Evolutionary conservation across 1,139 yeast species (phyloP), one percentile per base, ranked within the genome.

Genomic region (Ashbya aceris): DNA sequence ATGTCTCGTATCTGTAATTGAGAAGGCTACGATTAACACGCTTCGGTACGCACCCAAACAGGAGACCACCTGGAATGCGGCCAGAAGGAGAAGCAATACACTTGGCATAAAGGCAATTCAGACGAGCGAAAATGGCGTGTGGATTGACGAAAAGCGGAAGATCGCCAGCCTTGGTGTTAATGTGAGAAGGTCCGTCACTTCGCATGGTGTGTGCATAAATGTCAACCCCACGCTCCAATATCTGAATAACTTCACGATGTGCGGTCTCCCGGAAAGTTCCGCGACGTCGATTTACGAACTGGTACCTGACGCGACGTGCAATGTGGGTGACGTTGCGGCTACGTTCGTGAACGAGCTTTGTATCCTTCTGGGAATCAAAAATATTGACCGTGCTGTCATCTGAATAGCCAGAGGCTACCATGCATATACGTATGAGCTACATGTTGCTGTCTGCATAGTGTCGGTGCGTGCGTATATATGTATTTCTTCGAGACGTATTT

Each of bases 111-210:
- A 60, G 10, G 68, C 74, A 1, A 69, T 70, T 40, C 67, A 73
- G 7, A 82, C 86, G 1, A 76, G 71, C 13, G 77, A 89, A 52
- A 93, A 96, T 0, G 98, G 98, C 0, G 83, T 83, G 1, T 91
- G 96, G 96, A 68, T 80, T 38, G 56, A 65, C 14, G 67, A 70
- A n/a, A 61, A 70, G 40, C 61, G 68, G 30, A 93, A 93, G 58
- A 81, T 93, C 33, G 91, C 95, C 0, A 85, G 96, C 12, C 76
- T 93, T 8, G 98, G 98, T 0, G 76, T 91, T 40, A 87, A 87
- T 54, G 80, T 91, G 13, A 80, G 87, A 49, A 68, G 96, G 46
- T 80, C 85, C 11, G 73, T 93, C 33, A 85, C 97, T 0, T 79
- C 93, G 1, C 96, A 87, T 63, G 98, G 99, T 0, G 70, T 89